Conservation (phyloP, 306 rosid genomes). For the Cicer pinnatifidum region DNA sequence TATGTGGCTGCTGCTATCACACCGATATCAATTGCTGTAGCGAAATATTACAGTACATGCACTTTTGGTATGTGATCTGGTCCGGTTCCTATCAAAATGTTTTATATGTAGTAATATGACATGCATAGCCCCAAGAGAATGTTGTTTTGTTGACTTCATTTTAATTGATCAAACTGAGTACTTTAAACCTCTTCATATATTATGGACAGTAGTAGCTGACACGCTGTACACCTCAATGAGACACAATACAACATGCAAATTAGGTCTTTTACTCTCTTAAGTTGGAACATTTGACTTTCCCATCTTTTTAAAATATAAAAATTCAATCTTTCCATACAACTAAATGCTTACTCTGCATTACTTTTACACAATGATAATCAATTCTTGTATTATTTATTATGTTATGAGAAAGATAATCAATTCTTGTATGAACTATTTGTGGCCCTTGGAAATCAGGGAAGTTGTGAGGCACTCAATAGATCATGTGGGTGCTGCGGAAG, state of each 20-base stretch:
- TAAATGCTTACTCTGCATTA: conserved; percentile 4
- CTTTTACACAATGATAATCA: background rate
- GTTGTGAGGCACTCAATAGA: conserved; percentile 69
- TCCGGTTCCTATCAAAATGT: background rate
- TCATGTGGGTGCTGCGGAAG: conserved; percentile 89
- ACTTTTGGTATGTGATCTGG: background rate
- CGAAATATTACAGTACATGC: background rate
- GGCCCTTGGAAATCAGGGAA: conserved; percentile 67
- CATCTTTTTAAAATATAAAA: conserved; percentile 5
- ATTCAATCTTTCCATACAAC: background rate
- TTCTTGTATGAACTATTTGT: conserved; percentile 24
- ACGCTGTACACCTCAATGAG: conserved; percentile 7
- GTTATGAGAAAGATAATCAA: conserved; percentile 6
- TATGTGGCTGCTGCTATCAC: background rate
- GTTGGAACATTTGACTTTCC: background rate
- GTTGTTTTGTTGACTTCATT: conserved; percentile 11
- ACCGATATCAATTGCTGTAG: background rate
- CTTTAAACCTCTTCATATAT: background rate
- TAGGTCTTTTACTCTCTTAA: conserved; percentile 28
- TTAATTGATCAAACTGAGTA: conserved; percentile 6
- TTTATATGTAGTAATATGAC: background rate
- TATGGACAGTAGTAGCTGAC: conserved; percentile 6
- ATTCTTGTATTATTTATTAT: background rate
- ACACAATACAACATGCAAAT: conserved; percentile 22
- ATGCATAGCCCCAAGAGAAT: background rate